Evolutionary conservation across 257 asterid genomes (phyloP).

Genomic region (Solanum arcanum): DNA sequence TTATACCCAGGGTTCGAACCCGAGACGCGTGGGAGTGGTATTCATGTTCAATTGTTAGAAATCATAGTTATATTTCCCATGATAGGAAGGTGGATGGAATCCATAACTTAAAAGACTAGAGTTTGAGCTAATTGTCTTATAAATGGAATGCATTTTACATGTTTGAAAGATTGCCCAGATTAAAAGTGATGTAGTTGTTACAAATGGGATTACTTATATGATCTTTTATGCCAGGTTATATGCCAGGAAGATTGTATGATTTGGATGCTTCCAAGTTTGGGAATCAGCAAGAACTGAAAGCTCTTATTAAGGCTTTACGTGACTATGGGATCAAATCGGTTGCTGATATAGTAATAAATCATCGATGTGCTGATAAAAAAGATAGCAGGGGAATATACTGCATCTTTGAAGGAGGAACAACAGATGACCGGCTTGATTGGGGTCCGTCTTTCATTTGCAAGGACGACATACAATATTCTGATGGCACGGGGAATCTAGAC

Average conservation of each 20-base stretch:
- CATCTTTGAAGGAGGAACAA: not conserved
- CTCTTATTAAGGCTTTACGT: not conserved
- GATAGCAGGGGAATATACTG: not conserved
- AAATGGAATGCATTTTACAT: not conserved
- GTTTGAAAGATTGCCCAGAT: not conserved
- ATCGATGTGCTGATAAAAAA: not conserved
- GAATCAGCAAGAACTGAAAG: not conserved
- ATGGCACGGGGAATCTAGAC: not conserved
- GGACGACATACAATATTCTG: not conserved
- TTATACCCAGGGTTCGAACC: accelerated
- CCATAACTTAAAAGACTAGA: not conserved
- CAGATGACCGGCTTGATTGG: not conserved
- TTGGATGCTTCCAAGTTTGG: not conserved
- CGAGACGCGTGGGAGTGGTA: too few relatives aligned
- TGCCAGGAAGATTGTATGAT: not conserved
- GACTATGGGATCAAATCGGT: not conserved
- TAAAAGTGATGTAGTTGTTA: not conserved
- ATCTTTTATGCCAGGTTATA: not conserved
- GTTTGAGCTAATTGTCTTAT: not conserved
- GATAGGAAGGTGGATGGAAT: not conserved
- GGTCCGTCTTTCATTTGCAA: not conserved
- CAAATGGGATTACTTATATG: not conserved
- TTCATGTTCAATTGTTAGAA: not conserved
- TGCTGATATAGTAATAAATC: not conserved
- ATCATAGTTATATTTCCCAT: not conserved